These are phyloP conservation scores for Xerocomus minutiporus DNA, from an alignment of 1,284 basidiomycete species.

Conservation along the genomic window DNA sequence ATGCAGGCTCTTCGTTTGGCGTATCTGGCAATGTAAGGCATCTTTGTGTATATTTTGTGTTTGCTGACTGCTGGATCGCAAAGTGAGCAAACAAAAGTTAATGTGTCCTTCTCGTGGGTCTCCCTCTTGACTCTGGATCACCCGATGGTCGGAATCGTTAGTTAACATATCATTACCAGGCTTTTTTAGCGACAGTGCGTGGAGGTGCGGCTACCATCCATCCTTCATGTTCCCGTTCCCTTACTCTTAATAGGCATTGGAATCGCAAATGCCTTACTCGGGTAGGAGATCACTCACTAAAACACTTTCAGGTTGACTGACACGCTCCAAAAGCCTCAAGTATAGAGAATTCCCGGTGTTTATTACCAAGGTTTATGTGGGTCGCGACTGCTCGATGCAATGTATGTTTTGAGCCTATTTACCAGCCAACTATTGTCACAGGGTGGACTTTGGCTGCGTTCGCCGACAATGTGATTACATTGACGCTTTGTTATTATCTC, in stretches of 20 bases:
- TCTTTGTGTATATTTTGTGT: background rate
- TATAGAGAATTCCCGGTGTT: background rate
- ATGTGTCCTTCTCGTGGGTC: slow-evolving; percentile 7
- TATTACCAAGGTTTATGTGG: slow-evolving; percentile 3
- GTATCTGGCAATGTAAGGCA: slow-evolving; percentile 11
- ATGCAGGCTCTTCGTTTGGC: slow-evolving; percentile 11
- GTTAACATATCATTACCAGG: background rate
- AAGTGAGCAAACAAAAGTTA: slow-evolving; percentile 5
- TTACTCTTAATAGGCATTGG: slow-evolving; percentile 1
- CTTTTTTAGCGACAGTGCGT: background rate
- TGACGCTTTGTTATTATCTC: slow-evolving; percentile 12
- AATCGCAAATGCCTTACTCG: background rate
- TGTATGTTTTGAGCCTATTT: background rate
- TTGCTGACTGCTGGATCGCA: background rate
- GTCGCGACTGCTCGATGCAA: background rate
- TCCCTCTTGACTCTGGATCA: background rate
- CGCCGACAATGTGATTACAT: slow-evolving; percentile 2
- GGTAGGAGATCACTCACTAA: background rate
- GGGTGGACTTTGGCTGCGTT: slow-evolving; percentile 6
- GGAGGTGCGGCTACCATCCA: background rate
- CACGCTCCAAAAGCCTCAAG: background rate
- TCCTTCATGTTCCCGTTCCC: background rate
- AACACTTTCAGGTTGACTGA: background rate
- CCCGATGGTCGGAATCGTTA: no score
- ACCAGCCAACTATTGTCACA: slow-evolving; percentile 8